Evolutionary conservation across 768 basidiomycete genomes (phyloP).

Genomic region (Boletus vermiculosoides): DNA sequence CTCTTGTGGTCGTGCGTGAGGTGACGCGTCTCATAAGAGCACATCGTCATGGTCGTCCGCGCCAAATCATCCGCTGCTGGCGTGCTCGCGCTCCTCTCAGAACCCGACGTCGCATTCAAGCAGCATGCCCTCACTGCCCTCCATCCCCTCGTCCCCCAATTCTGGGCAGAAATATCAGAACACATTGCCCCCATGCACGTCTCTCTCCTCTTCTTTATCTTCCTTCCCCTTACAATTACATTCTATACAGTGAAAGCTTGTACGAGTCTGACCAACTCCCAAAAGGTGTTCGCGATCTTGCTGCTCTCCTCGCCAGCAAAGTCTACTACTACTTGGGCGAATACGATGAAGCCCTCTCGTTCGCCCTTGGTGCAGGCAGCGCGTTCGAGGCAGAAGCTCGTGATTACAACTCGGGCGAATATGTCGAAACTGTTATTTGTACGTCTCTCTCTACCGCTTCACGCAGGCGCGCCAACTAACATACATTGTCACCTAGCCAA

Average conservation of each 20-base stretch:
- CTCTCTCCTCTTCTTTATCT: slow-evolving; percentile 9
- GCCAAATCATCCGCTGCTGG: slow-evolving; percentile 84
- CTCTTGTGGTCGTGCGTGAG: slow-evolving; percentile 26
- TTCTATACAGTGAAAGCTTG: slow-evolving; percentile 68
- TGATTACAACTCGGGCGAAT: slow-evolving; percentile 71
- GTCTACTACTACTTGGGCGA: slow-evolving; percentile 97
- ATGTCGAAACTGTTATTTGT: slow-evolving; percentile 94
- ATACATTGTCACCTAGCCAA: slow-evolving; percentile 58
- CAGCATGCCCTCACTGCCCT: slow-evolving; percentile 88
- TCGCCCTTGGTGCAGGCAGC: slow-evolving; percentile 86
- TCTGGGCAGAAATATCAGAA: slow-evolving; percentile 99
- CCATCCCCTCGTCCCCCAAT: slow-evolving; percentile 82
- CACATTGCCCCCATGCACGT: slow-evolving; percentile 85
- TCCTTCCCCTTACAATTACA: slow-evolving; percentile 8
- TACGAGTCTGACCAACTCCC: slow-evolving; percentile 83
- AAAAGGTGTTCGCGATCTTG: slow-evolving; percentile 70
- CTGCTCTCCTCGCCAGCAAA: slow-evolving; percentile 94
- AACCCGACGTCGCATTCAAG: slow-evolving; percentile 84
- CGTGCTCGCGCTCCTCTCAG: slow-evolving; percentile 86
- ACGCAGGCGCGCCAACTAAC: neutral
- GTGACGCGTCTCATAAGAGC: slow-evolving; percentile 40
- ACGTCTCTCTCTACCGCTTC: slow-evolving; percentile 39
- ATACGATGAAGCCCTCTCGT: slow-evolving; percentile 93
- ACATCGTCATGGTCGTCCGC: slow-evolving; percentile 57
- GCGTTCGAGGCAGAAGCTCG: slow-evolving; percentile 79